Conservation (phyloP, 2,329 filamentous ascomycete species). For the Cryoendolithus antarcticus region DNA sequence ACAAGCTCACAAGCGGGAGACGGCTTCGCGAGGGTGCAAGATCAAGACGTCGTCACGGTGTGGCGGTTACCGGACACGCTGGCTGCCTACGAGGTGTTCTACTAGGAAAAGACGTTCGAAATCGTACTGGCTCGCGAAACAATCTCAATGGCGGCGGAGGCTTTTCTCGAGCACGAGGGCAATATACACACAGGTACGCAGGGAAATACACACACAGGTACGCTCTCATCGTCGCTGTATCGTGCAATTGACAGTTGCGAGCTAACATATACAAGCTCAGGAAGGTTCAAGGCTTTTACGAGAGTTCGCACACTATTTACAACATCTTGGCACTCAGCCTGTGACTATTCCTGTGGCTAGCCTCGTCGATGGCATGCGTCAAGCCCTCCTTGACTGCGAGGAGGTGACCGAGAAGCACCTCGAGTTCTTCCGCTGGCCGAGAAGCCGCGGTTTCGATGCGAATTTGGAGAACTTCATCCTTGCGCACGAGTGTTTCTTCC, state of each 20-base stretch:
- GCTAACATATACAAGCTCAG: too few species aligned
- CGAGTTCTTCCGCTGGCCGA: neutral
- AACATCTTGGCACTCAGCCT: conserved; percentile 9
- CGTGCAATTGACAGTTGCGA: too few species aligned
- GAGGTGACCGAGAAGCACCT: conserved; percentile 6
- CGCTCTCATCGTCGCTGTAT: too few species aligned
- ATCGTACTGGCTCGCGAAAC: conserved; percentile 13
- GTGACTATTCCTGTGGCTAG: conserved; percentile 13
- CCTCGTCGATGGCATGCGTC: conserved; percentile 12
- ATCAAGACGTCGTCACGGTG: conserved; percentile 14
- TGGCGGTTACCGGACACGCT: conserved; percentile 11
- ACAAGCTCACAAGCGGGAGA: conserved; percentile 4
- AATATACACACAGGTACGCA: neutral
- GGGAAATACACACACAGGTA: neutral
- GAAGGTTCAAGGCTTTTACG: too few species aligned
- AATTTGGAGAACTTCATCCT: conserved; percentile 8
- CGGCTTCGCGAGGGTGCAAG: conserved; percentile 11
- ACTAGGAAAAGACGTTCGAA: conserved; percentile 17
- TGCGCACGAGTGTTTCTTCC: conserved; percentile 13
- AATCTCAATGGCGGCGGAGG: conserved; percentile 12
- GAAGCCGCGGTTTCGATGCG: neutral
- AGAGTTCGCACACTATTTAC: conserved; percentile 7
- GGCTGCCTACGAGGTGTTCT: conserved; percentile 14
- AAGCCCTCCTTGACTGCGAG: neutral
- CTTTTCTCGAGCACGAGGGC: conserved; percentile 10